Conservation (phyloP, 148 eudicot genomes). For the Cornus florida region DNA sequence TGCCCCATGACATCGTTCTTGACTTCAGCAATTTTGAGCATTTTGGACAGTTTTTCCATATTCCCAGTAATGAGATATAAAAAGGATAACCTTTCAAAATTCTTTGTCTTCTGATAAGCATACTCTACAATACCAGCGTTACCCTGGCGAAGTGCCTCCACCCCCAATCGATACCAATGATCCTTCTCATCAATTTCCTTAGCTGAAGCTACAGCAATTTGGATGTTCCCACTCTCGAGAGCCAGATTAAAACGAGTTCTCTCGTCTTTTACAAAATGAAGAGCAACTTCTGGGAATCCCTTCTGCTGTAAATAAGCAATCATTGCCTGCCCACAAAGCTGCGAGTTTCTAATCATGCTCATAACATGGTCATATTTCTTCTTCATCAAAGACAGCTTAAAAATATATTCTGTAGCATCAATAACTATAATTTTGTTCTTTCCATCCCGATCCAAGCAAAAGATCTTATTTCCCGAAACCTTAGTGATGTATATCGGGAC, state of each 20-base stretch:
- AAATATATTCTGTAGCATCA: conserved; percentile 84
- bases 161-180: conserved; percentile 74
- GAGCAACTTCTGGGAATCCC: conserved; percentile 98
- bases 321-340: conserved; percentile 96
- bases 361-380: conserved; percentile 88
- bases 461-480: conserved; percentile 71
- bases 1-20: conserved; percentile 85
- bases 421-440: conserved; percentile 67
- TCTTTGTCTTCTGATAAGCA: conserved; percentile 77
- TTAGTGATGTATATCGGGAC: conserved; percentile 83
- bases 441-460: conserved; percentile 92
- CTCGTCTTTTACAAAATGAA: conserved; percentile 94
- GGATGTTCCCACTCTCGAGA: conserved; percentile 72
- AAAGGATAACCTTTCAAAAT: conserved; percentile 74
- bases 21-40: conserved; percentile 80
- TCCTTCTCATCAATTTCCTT: conserved; percentile 83
- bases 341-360: conserved; percentile 90
- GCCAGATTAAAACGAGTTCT: conserved; percentile 72
- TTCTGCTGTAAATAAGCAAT: conserved; percentile 98
- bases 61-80: conserved; percentile 74
- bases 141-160: conserved; percentile 91
- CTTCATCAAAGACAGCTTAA: conserved; percentile 74
- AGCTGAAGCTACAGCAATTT: conserved; percentile 83
- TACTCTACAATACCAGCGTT: conserved; percentile 76
- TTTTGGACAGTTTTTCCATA: conserved; percentile 58